phyloP scores from a whole-genome alignment of 1,284 basidiomycete genomes.

The Rhodotorula sp. region DNA sequence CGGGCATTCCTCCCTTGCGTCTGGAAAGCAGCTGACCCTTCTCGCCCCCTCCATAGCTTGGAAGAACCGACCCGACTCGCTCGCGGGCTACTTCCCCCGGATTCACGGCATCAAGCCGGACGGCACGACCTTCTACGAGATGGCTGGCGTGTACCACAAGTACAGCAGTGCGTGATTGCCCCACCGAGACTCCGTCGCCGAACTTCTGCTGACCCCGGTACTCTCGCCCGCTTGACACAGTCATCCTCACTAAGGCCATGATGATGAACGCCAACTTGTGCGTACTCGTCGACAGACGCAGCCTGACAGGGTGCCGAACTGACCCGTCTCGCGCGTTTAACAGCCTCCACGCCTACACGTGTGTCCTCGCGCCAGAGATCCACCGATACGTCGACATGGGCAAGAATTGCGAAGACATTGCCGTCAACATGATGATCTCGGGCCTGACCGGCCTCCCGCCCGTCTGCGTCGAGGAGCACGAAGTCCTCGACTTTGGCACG shows the following conservation, averaged over 20 bases:
- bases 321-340: background rate
- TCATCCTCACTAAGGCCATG: constrained; percentile 6
- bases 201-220: background rate
- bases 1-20: too few species aligned
- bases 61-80: constrained; percentile 3
- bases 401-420: constrained; percentile 12
- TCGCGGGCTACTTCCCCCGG: constrained; percentile 4
- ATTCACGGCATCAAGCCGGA: constrained; percentile 9
- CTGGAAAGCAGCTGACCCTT: too few species aligned
- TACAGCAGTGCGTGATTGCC: background rate
- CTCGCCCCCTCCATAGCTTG: background rate
- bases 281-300: background rate
- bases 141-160: constrained; percentile 8
- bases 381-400: constrained; percentile 12
- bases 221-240: background rate
- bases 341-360: constrained; percentile 7
- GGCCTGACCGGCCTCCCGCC: constrained; percentile 4
- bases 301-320: background rate
- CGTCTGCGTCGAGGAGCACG: constrained; percentile 9
- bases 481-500: constrained; percentile 10
- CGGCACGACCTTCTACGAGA: constrained; percentile 7
- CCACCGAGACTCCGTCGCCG: background rate
- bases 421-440: constrained; percentile 9
- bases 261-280: constrained; percentile 14
- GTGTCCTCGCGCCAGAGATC: constrained; percentile 3